phyloP scores from a whole-genome alignment of 192 early-diverging fungal species.

The Kappamyces sp. region DNA sequence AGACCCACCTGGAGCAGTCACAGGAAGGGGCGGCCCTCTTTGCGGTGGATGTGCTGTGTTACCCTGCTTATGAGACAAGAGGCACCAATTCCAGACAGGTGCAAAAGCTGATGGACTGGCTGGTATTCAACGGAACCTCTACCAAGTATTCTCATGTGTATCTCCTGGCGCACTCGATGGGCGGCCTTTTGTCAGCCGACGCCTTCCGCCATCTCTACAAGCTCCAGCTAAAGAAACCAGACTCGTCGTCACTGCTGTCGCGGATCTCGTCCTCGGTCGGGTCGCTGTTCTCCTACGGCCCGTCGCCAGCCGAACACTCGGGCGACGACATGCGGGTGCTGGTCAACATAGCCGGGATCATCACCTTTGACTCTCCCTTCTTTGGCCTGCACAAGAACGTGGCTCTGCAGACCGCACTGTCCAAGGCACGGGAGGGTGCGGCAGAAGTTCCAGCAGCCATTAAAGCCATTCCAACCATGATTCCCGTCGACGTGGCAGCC shows the following conservation, averaged over 20 bases:
- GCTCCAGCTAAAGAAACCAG: conserved; percentile 11
- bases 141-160: not conserved
- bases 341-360: conserved; percentile 43
- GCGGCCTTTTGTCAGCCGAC: conserved; percentile 40
- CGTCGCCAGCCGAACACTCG: conserved; percentile 6
- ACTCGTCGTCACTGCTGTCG: not conserved
- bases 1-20: not conserved
- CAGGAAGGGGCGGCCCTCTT: not conserved
- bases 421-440: conserved; percentile 22
- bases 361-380: conserved; percentile 53
- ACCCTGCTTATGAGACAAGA: conserved; percentile 14
- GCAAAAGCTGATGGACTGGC: conserved; percentile 21
- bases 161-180: conserved; percentile 36
- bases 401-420: conserved; percentile 27
- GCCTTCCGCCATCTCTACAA: conserved; percentile 30
- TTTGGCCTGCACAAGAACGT: conserved; percentile 39
- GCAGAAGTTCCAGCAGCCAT: not conserved
- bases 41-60: not conserved
- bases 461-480: conserved; percentile 12
- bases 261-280: not conserved
- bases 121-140: conserved; percentile 19
- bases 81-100: conserved; percentile 24
- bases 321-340: conserved; percentile 25
- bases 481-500: conserved; percentile 22
- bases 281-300: conserved; percentile 10